These are phyloP conservation scores for Aplosporella prunicola DNA, from an alignment of 2,329 filamentous ascomycete genomes.

Conservation along the genomic window DNA sequence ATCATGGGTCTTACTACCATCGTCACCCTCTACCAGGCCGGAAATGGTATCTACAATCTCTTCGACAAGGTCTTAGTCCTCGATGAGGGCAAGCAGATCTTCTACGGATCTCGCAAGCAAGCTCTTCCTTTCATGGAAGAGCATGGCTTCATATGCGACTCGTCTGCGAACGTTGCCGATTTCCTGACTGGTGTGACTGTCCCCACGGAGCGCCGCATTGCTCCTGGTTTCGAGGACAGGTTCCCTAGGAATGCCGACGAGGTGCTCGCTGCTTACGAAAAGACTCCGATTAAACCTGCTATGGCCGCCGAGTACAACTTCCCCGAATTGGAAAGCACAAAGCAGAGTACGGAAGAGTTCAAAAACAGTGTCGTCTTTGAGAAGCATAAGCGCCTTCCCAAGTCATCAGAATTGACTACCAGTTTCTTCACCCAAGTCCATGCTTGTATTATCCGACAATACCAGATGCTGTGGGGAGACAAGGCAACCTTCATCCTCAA, in stretches of 20 bases:
- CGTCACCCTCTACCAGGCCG: slow-evolving; percentile 53
- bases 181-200: slow-evolving; percentile 66
- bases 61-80: slow-evolving; percentile 69
- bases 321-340: slow-evolving; percentile 40
- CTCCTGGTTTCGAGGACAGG: slow-evolving; percentile 28
- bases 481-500: slow-evolving; percentile 55
- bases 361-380: slow-evolving; percentile 42
- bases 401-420: slow-evolving; percentile 44
- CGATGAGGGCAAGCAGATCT: slow-evolving; percentile 69
- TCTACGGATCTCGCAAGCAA: slow-evolving; percentile 51
- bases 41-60: slow-evolving; percentile 43
- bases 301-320: slow-evolving; percentile 52
- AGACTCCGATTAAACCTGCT: slow-evolving; percentile 36
- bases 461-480: slow-evolving; percentile 57
- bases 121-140: slow-evolving; percentile 58
- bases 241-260: slow-evolving; percentile 37
- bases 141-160: slow-evolving; percentile 56
- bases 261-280: slow-evolving; percentile 40
- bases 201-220: slow-evolving; percentile 33
- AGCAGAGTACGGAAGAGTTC: slow-evolving; percentile 39
- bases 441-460: slow-evolving; percentile 50
- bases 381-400: slow-evolving; percentile 46
- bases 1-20: slow-evolving; percentile 61
- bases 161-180: slow-evolving; percentile 58
- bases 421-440: slow-evolving; percentile 38